These are phyloP conservation scores for Lentinula sp. DNA, from an alignment of 768 basidiomycete genomes.

Conservation along the genomic window DNA sequence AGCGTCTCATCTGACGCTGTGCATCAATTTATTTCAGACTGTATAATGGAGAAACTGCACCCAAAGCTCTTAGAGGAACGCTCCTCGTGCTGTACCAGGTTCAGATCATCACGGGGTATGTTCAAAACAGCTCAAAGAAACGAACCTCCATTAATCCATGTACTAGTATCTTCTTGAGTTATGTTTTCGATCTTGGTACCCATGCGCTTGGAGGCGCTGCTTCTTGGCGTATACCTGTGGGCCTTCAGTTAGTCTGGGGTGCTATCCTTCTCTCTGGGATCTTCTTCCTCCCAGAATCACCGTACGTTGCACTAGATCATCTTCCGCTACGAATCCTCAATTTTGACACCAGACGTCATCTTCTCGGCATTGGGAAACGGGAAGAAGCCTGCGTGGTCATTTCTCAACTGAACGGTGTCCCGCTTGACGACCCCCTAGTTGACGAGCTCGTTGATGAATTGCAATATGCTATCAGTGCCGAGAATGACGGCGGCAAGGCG, in stretches of 20 bases:
- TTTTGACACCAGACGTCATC: slow-evolving; percentile 46
- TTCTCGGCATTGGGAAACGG: slow-evolving; percentile 50
- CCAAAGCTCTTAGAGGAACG: slow-evolving; percentile 68
- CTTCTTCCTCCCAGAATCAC: slow-evolving; percentile 75
- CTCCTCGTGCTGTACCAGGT: slow-evolving; percentile 70
- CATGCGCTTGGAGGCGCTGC: slow-evolving; percentile 50
- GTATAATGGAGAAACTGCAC: slow-evolving; percentile 76
- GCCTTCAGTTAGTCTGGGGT: slow-evolving; percentile 69
- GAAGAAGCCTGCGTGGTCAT: slow-evolving; percentile 58
- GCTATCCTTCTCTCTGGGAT: slow-evolving; percentile 61
- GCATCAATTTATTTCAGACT: slow-evolving; percentile 28
- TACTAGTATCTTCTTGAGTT: slow-evolving; percentile 63
- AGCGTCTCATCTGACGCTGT: not conserved
- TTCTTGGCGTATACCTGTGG: slow-evolving; percentile 73
- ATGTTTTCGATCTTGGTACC: slow-evolving; percentile 64
- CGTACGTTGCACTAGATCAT: slow-evolving; percentile 33
- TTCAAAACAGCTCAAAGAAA: not conserved
- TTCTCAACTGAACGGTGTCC: slow-evolving; percentile 60
- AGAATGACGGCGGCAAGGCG: slow-evolving; percentile 78
- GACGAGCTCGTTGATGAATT: slow-evolving; percentile 59
- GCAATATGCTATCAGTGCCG: slow-evolving; percentile 55
- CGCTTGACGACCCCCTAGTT: slow-evolving; percentile 52
- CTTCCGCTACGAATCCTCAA: not conserved
- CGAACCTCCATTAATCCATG: not conserved
- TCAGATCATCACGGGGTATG: slow-evolving; percentile 68